Evolutionary conservation across 129 eudicot genomes (phyloP).

Genomic region (Oenanthe sinensis): DNA sequence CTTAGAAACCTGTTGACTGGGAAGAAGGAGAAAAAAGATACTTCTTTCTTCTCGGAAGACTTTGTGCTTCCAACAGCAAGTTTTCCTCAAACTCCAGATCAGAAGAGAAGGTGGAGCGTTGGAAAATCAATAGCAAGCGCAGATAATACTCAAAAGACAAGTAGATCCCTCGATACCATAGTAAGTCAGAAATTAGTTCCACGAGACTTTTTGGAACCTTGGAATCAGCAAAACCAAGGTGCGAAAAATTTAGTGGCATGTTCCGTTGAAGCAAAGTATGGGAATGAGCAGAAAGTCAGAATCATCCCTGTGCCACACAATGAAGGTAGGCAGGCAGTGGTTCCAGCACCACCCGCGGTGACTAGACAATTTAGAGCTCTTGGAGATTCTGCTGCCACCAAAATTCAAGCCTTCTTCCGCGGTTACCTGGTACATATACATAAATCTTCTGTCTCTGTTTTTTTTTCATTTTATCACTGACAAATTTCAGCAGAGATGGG

Average conservation of each 20-base stretch:
- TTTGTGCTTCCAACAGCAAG: conserved; percentile 9
- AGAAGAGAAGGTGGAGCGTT: conserved; percentile 67
- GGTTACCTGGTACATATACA: conserved; percentile 48
- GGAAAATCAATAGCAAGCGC: conserved; percentile 26
- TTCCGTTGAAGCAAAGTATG: conserved; percentile 12
- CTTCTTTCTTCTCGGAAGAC: background rate
- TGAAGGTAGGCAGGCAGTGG: background rate
- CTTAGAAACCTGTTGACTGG: conserved; percentile 55
- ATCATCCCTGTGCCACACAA: conserved; percentile 1
- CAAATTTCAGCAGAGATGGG: background rate
- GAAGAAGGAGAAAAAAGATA: conserved; percentile 40
- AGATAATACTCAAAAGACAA: conserved; percentile 25
- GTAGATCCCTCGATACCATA: conserved; percentile 39
- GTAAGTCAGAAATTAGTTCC: conserved; percentile 30
- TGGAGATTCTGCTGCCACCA: conserved; percentile 49
- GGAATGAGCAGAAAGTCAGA: background rate
- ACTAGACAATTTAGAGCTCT: background rate
- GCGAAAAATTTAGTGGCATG: background rate
- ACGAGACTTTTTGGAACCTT: conserved; percentile 33
- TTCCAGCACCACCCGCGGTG: conserved; percentile 3
- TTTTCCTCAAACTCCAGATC: conserved; percentile 26
- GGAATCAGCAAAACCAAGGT: conserved; percentile 8
- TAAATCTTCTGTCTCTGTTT: background rate
- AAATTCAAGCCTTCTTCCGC: conserved; percentile 57
- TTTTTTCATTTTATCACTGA: background rate